Evolutionary conservation across 768 basidiomycete genomes (phyloP).

Genomic region (Gymnopilus dilepis): DNA sequence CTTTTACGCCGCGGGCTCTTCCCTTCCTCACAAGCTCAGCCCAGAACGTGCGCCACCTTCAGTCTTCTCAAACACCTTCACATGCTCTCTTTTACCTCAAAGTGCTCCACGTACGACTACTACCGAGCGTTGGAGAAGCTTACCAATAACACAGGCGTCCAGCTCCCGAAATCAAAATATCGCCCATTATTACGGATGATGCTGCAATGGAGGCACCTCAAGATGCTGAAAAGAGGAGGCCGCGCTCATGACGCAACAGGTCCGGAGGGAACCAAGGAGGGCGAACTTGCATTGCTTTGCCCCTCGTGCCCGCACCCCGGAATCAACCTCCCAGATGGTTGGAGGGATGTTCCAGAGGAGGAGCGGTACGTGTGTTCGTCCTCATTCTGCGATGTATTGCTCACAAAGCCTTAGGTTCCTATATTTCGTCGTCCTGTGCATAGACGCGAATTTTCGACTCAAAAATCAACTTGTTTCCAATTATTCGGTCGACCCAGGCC

Average conservation of each 20-base stretch:
- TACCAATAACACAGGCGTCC: conserved; percentile 10
- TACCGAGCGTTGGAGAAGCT: conserved; percentile 4
- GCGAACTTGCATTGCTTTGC: neutral
- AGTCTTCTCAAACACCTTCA: neutral
- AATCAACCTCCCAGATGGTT: conserved; percentile 10
- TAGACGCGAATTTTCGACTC: conserved; percentile 10
- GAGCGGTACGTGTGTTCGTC: neutral
- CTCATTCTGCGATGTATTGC: neutral
- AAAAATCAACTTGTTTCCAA: conserved; percentile 18
- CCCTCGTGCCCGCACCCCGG: conserved; percentile 8
- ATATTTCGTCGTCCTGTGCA: neutral
- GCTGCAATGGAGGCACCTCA: conserved; percentile 16
- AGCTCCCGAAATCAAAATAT: conserved; percentile 4
- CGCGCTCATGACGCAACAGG: conserved; percentile 3
- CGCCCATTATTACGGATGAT: neutral
- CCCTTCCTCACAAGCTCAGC: neutral
- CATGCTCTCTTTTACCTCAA: conserved; percentile 7
- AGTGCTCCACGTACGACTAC: conserved; percentile 1
- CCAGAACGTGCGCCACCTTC: conserved; percentile 9
- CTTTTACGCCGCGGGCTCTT: conserved; percentile 3
- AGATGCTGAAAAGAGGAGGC: conserved; percentile 10
- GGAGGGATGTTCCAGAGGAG: neutral
- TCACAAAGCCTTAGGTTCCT: neutral
- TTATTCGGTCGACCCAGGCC: conserved; percentile 7
- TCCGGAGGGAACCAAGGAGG: neutral